Conservation (phyloP, 805 yeast species). For the Starmerella potacharoeniae region DNA sequence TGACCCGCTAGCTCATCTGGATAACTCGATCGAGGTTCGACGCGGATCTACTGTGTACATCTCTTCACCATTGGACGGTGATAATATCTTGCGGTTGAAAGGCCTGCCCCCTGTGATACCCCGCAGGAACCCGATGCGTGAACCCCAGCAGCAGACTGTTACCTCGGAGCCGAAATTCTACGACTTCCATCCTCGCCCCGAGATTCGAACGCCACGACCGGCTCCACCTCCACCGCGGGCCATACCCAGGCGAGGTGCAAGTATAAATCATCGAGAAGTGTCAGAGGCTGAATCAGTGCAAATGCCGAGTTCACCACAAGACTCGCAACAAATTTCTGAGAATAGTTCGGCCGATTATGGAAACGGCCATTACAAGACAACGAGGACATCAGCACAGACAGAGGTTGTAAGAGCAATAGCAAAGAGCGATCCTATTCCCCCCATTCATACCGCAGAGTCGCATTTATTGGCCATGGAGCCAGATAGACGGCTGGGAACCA, state of each 20-base stretch:
- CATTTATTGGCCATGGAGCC: too few species aligned
- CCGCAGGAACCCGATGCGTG: not conserved
- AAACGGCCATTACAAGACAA: too few species aligned
- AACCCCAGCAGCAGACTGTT: not conserved
- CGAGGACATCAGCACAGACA: too few species aligned
- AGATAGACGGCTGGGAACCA: too few species aligned
- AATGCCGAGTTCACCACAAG: too few species aligned
- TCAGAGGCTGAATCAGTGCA: not conserved
- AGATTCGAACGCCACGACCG: constrained; percentile 1
- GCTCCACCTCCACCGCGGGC: constrained; percentile 9
- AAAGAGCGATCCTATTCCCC: too few species aligned
- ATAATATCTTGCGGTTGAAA: not conserved
- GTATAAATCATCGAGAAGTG: not conserved
- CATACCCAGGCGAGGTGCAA: not conserved
- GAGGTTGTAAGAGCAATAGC: too few species aligned
- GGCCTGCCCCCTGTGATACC: not conserved
- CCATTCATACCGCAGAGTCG: too few species aligned
- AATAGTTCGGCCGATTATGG: too few species aligned
- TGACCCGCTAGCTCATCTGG: not conserved
- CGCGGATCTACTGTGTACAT: not conserved
- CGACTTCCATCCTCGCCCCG: constrained; percentile 5
- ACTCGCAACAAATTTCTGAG: too few species aligned
- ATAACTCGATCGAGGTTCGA: not conserved
- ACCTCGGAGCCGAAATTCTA: not conserved
- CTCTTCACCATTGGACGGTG: not conserved